Evolutionary conservation across 331 rosid genomes (phyloP), one percentile per base, ranked within the genome.

Genomic region (Spiraea crenata): DNA sequence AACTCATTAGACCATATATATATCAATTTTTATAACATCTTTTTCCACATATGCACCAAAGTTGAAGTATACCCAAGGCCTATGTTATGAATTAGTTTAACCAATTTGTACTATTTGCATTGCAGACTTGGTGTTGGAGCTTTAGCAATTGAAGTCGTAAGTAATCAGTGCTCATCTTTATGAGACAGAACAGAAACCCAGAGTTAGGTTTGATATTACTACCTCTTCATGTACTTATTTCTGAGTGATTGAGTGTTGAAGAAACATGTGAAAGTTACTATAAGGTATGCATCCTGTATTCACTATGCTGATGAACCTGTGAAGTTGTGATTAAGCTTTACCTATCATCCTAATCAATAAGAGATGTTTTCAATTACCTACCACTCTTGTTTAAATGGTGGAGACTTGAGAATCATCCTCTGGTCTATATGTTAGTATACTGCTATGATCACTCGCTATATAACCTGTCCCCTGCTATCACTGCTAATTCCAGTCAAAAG

Each of bases 41-140:
- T 60, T 78, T 14, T 56, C 31, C 59, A 56, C 44, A 19, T 42
- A 75, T 62, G 69, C 51, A 47, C 60, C 31, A 35, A 41, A 71
- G 59, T 57, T 64, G 48, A 20, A 54, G 63, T 62, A 76, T 42
- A 71, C 49, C 69, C 68, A 63, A 10, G 50, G 68, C 16, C 38
- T 63, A 48, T 52, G 38, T 6, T 42, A 63, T 15, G 64, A 60
- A 40, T 20, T 25, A 16, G 39, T 70, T 77, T 84, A 83, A 83
- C 76, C 50, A 39, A 71, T 57, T 74, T 63, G 67, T 61, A 63
- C 70, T 77, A 61, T 73, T 82, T 84, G 70, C 64, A 72, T 77
- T 80, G 84, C 72, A 93, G 97, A 93, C 83, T 85, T 89, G 91
- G 99, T 93, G 82, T 83, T 93, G 90, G 99, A 93, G 96, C 89